Base-by-base conservation (phyloP, 208 protist species). In the Trichomonas gallinae region DNA sequence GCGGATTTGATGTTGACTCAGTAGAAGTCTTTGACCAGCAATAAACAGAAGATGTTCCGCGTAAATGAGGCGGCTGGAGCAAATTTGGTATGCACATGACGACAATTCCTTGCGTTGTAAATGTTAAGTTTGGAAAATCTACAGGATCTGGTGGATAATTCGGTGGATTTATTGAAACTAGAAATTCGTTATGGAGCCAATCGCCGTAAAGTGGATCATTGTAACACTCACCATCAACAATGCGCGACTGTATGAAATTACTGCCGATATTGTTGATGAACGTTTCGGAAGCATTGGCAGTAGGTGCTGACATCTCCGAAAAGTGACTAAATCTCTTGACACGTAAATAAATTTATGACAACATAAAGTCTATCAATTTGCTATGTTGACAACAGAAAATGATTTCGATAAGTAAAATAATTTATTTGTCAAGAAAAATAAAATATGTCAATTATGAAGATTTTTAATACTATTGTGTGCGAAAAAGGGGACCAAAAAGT, bases 101-200 rank as follows among this genome's bases (percentile, higher is more conserved):
- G 8, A 93, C 44, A 40, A 93, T 58, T 93, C 87, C 87, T 38
- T 23, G 8, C 51, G 42, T 93, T 93, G 87, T 93, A 10, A 42
- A 51, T 21, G 44, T 93, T 93, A 44, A 23, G 34, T 8, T 8
- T 38, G 87, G 87, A 26, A 93, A 93, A 51, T 13, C 17, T 34
- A 93, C 44, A 34, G 87, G 87, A 34, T 93, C 87, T 58, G 87
- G 87, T 38, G 87, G 44, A 93, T 58, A 93, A 93, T 51, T 51
- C 38, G 44, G 26, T 38, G 40, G 87, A 23, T 34, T 1, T 36
- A n/a, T 93, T 23, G 31, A 42, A 51, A 93, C 44, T 58, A n/a
- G 21, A 40, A 93, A 38, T 51, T 42, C 13, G 10, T 42, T 31
- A 21, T 93, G 87, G 15, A 51, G 36, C 87, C 87, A 93, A 93